Conservation (phyloP, 805 yeast species). For the Zygotorulaspora chibaensis region DNA sequence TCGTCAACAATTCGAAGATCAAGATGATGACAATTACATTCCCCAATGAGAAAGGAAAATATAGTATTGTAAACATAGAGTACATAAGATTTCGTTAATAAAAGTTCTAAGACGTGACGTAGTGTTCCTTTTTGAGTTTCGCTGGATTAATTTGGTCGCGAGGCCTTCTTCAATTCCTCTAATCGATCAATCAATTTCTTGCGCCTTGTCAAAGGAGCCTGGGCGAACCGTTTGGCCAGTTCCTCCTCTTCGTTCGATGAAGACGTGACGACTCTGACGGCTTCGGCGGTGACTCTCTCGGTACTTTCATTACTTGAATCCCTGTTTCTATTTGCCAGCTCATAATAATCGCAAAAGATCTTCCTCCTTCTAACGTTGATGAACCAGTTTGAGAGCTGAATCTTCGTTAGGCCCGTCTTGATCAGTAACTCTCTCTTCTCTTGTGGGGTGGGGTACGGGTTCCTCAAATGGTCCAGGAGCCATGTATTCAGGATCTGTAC, state of each 20-base stretch:
- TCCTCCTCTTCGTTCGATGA: slow-evolving; percentile 19
- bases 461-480: slow-evolving; percentile 68
- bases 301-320: slow-evolving; percentile 6
- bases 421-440: slow-evolving; percentile 68
- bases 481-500: slow-evolving; percentile 68
- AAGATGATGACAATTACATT: slow-evolving; percentile 27
- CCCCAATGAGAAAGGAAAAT: slow-evolving; percentile 16
- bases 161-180: slow-evolving; percentile 29
- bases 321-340: slow-evolving; percentile 14
- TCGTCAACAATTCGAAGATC: slow-evolving; percentile 12
- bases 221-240: slow-evolving; percentile 25
- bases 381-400: slow-evolving; percentile 83
- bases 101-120: neutral
- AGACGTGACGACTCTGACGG: slow-evolving; percentile 16
- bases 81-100: slow-evolving; percentile 1
- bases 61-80: slow-evolving; percentile 1
- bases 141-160: slow-evolving; percentile 4
- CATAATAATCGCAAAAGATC: slow-evolving; percentile 39
- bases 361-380: slow-evolving; percentile 81
- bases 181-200: slow-evolving; percentile 35
- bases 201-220: slow-evolving; percentile 28
- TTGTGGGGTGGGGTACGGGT: slow-evolving; percentile 79
- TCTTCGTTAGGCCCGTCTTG: slow-evolving; percentile 73
- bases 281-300: slow-evolving; percentile 14
- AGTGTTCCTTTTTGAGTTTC: neutral